phyloP scores from a whole-genome alignment of 2,329 filamentous ascomycete genomes.

The Colletotrichum ledebouriae region DNA sequence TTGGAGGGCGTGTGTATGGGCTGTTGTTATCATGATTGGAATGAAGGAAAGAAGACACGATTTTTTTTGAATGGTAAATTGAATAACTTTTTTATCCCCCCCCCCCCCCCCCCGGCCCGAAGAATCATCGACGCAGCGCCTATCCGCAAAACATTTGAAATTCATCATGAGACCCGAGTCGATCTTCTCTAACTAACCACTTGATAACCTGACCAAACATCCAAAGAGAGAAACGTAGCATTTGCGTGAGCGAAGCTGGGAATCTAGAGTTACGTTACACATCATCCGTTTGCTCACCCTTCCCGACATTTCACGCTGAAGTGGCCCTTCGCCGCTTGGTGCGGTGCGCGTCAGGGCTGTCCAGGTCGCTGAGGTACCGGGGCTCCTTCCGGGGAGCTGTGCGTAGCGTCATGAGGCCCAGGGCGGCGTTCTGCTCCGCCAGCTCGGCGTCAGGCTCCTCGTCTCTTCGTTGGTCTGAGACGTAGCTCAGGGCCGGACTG shows the following conservation, averaged over 20 bases:
- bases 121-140: conserved; percentile 20
- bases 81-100: not conserved
- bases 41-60: conserved; percentile 13
- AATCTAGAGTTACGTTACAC: conserved; percentile 29
- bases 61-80: not conserved
- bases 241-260: conserved; percentile 27
- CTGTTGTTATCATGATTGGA: conserved; percentile 6
- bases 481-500: conserved; percentile 42
- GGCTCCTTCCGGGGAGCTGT: conserved; percentile 36
- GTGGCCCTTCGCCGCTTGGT: conserved; percentile 58
- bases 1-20: not conserved
- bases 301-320: conserved; percentile 50
- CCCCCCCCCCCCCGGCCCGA: not conserved
- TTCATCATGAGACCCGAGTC: conserved; percentile 15
- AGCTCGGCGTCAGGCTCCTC: conserved; percentile 45
- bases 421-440: conserved; percentile 61
- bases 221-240: conserved; percentile 29
- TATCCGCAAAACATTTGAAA: not conserved
- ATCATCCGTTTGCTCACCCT: not conserved
- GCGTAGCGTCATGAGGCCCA: conserved; percentile 62
- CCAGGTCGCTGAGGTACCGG: conserved; percentile 41
- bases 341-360: conserved; percentile 48
- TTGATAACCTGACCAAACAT: conserved; percentile 15
- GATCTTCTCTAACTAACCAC: conserved; percentile 24
- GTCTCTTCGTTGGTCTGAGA: conserved; percentile 25